These are phyloP conservation scores for Chaetothyriales sp. DNA, from an alignment of 2,329 filamentous ascomycete genomes.

Conservation along the genomic window DNA sequence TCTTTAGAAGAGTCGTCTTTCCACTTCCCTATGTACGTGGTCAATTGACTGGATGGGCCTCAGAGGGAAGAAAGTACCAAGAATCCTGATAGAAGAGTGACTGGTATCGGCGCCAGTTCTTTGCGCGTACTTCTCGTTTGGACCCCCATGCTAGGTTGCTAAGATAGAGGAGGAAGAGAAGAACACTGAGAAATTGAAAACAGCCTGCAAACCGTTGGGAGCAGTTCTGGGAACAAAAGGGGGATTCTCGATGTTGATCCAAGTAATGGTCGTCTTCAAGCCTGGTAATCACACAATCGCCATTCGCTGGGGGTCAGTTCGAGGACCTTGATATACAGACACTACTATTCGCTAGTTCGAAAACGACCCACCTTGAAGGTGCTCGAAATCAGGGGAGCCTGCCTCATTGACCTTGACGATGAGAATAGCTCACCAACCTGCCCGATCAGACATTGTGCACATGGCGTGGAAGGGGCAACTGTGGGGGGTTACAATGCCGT, in stretches of 20 bases:
- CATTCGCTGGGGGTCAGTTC: neutral
- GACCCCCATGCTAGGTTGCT: neutral
- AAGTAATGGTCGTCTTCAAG: neutral
- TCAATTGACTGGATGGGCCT: neutral
- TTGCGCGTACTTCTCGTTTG: neutral
- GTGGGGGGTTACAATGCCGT: neutral
- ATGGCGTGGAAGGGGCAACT: neutral
- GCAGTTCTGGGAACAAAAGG: neutral
- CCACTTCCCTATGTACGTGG: slow-evolving; percentile 41
- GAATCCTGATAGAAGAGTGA: slow-evolving; percentile 47
- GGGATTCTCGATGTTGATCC: neutral
- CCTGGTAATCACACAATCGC: neutral
- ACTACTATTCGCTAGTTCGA: neutral
- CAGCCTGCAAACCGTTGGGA: neutral
- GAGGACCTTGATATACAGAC: neutral
- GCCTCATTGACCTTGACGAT: neutral
- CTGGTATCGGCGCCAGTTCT: slow-evolving; percentile 28
- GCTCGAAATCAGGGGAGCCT: neutral
- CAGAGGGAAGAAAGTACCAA: slow-evolving; percentile 29
- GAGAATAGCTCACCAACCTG: neutral
- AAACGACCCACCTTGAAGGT: neutral
- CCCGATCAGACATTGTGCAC: neutral
- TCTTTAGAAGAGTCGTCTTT: slow-evolving; percentile 55
- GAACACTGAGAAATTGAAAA: neutral
- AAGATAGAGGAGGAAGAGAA: neutral